Evolutionary conservation across 176 grass and related monocot genomes (phyloP).

Genomic region (Saccharum officinarum): DNA sequence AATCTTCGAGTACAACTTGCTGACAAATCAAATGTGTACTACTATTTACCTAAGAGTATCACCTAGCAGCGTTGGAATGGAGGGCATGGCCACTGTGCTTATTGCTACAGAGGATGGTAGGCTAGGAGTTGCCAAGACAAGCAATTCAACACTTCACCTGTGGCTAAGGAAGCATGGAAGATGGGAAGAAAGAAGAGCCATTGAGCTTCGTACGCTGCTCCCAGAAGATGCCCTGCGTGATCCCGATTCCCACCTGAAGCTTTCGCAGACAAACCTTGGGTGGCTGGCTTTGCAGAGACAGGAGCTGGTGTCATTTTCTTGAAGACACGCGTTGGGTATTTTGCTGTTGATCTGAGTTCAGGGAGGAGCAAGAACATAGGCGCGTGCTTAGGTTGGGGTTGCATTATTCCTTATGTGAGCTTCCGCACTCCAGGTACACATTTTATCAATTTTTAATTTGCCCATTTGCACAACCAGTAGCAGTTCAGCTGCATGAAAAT

Average conservation of each 20-base stretch:
- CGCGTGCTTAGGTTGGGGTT: background rate
- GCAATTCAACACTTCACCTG: too few species aligned
- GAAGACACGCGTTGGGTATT: background rate
- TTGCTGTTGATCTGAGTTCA: background rate
- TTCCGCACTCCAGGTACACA: background rate
- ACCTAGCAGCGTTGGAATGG: too few species aligned
- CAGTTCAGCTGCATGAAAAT: background rate
- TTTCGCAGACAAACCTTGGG: too few species aligned
- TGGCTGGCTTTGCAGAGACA: too few species aligned
- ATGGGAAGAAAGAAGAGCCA: too few species aligned
- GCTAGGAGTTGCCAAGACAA: background rate
- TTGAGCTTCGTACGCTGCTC: too few species aligned
- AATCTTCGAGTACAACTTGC: background rate
- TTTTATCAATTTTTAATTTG: too few species aligned
- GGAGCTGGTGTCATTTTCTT: background rate
- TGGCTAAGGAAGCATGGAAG: too few species aligned
- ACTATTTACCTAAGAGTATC: too few species aligned
- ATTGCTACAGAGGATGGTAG: background rate
- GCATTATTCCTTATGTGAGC: background rate
- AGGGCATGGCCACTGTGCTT: too few species aligned
- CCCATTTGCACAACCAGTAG: background rate
- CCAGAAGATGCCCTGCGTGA: too few species aligned
- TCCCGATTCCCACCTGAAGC: too few species aligned
- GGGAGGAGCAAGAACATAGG: background rate
- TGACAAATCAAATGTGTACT: background rate